These are phyloP conservation scores for Aureobasidium lini DNA, from an alignment of 2,329 filamentous ascomycete genomes.

Conservation along the genomic window DNA sequence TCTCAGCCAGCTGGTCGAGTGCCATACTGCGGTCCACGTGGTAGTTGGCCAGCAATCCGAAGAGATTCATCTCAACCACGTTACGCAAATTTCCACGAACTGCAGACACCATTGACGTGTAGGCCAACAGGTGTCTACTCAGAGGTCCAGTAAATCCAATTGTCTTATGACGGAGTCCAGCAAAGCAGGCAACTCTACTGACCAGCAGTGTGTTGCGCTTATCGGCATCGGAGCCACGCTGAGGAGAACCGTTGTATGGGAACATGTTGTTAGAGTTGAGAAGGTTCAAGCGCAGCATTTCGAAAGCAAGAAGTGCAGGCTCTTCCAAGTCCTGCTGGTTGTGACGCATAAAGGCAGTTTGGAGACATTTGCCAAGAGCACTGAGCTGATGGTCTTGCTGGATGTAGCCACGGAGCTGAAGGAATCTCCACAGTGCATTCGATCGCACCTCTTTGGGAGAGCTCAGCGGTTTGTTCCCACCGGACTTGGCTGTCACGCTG, in stretches of 20 bases:
- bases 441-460: conserved; percentile 65
- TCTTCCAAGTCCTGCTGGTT: conserved; percentile 55
- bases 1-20: conserved; percentile 48
- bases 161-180: conserved; percentile 71
- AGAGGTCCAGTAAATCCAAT: conserved; percentile 93
- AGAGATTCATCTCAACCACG: conserved; percentile 73
- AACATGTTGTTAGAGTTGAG: conserved; percentile 66
- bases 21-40: conserved; percentile 60
- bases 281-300: conserved; percentile 71
- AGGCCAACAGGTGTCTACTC: conserved; percentile 80
- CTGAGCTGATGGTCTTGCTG: conserved; percentile 73
- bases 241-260: conserved; percentile 50
- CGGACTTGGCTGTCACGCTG: conserved; percentile 48
- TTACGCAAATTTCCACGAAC: conserved; percentile 75
- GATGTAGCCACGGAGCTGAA: conserved; percentile 82
- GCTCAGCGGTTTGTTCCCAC: conserved; percentile 37
- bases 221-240: conserved; percentile 58
- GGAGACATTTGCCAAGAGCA: conserved; percentile 72
- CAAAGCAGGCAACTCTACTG: conserved; percentile 75
- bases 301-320: conserved; percentile 72
- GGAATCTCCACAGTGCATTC: conserved; percentile 78
- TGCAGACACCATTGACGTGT: conserved; percentile 72
- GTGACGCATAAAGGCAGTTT: conserved; percentile 40
- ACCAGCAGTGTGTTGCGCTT: conserved; percentile 73
- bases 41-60: conserved; percentile 71